phyloP scores from a whole-genome alignment of 2,329 filamentous ascomycete species.

The Botrytis sinoallii region DNA sequence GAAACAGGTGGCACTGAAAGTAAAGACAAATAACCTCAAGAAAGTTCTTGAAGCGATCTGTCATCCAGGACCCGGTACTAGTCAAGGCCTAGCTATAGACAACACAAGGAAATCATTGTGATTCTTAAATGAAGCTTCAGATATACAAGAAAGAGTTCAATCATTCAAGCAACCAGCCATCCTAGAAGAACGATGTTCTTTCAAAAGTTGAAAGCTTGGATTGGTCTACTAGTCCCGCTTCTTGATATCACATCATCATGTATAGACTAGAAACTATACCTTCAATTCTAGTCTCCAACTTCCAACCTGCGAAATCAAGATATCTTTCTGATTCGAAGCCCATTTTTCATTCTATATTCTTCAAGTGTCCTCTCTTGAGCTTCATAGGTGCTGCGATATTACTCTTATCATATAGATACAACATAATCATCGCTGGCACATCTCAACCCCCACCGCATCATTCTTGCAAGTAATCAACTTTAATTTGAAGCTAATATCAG shows the following conservation, averaged over 20 bases:
- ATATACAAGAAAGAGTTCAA: accelerated
- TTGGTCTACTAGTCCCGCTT: background rate
- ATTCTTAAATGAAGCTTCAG: background rate
- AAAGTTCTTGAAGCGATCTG: background rate
- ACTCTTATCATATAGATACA: background rate
- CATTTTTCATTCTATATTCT: background rate
- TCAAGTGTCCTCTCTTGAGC: too few species aligned
- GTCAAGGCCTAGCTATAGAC: background rate
- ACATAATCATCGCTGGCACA: background rate
- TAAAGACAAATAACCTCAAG: background rate
- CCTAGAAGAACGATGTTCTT: background rate
- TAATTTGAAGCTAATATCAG: background rate
- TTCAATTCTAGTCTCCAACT: background rate
- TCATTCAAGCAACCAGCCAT: background rate
- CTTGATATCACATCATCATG: background rate
- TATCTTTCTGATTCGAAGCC: background rate
- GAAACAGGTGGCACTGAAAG: background rate
- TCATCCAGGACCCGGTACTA: background rate
- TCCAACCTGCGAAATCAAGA: background rate
- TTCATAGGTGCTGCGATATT: background rate
- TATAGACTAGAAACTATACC: background rate
- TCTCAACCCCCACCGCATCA: background rate
- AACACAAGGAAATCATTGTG: background rate
- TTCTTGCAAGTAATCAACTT: background rate
- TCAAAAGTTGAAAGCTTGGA: background rate